Evolutionary conservation across 441 rosid genomes (phyloP).

Genomic region (Theobroma grandiflorum): DNA sequence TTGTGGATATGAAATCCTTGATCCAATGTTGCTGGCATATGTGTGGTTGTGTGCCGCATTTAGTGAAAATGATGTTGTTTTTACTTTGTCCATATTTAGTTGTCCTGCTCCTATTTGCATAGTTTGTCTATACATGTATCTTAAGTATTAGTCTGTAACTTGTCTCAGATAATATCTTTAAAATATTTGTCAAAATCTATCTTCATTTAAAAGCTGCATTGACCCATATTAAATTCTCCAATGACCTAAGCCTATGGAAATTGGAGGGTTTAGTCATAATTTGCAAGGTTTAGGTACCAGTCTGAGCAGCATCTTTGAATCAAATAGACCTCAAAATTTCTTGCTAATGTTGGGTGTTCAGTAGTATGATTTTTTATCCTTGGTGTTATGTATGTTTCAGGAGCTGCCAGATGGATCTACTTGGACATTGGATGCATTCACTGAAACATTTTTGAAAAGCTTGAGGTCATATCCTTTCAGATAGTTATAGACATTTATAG

Average conservation of each 20-base stretch:
- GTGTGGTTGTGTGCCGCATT: background rate
- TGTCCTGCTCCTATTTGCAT: background rate
- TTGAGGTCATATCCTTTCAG: constrained; percentile 88
- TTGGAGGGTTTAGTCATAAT: constrained; percentile 19
- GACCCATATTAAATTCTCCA: background rate
- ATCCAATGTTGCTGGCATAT: background rate
- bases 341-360: background rate
- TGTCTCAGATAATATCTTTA: background rate
- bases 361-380: background rate
- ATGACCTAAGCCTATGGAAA: constrained; percentile 1
- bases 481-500: constrained; percentile 26
- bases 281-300: background rate
- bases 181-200: background rate
- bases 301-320: background rate
- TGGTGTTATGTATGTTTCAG: constrained; percentile 41
- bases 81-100: background rate
- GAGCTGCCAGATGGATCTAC: constrained; percentile 48
- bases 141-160: background rate
- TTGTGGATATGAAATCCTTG: background rate
- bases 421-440: constrained; percentile 81
- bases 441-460: constrained; percentile 53
- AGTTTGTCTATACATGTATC: background rate
- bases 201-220: constrained; percentile 3
- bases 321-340: background rate
- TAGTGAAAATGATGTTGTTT: background rate